Percentiles rank a stretch among this genome's conserved stretches.
These are phyloP conservation scores for Trichosporon sp. DNA, from an alignment of 1,284 basidiomycete genomes.

Conservation along the genomic window DNA sequence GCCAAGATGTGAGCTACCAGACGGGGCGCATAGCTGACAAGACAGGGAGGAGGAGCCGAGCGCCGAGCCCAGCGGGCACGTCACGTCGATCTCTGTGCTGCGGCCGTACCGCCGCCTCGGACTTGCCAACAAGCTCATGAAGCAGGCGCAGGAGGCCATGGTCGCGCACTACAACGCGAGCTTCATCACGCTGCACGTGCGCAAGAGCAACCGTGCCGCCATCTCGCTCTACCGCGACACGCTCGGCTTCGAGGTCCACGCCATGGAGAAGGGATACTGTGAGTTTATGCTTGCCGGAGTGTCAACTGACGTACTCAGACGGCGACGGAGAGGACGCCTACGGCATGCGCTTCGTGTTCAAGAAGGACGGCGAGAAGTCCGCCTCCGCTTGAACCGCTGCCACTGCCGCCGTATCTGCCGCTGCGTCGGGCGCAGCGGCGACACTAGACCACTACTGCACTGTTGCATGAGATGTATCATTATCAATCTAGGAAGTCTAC, in stretches of 20 bases:
- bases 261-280: slow-evolving; percentile 80
- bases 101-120: slow-evolving; percentile 78
- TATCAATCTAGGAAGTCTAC: slow-evolving; percentile 14
- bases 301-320: slow-evolving; percentile 53
- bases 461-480: slow-evolving; percentile 6
- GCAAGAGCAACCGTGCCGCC: slow-evolving; percentile 80
- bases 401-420: background rate
- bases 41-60: slow-evolving; percentile 66
- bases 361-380: slow-evolving; percentile 14
- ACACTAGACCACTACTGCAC: background rate
- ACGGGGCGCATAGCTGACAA: background rate
- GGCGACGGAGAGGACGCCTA: slow-evolving; percentile 91
- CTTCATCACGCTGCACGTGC: slow-evolving; percentile 77
- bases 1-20: slow-evolving; percentile 71
- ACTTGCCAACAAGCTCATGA: slow-evolving; percentile 81
- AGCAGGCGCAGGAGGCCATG: slow-evolving; percentile 80
- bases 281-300: slow-evolving; percentile 40
- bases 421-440: background rate
- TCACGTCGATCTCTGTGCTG: slow-evolving; percentile 86
- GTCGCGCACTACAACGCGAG: slow-evolving; percentile 69
- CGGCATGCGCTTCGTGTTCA: slow-evolving; percentile 65
- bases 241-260: slow-evolving; percentile 71
- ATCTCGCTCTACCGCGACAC: slow-evolving; percentile 75
- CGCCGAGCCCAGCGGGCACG: slow-evolving; percentile 68
- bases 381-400: background rate